Evolutionary conservation across 495 filamentous ascomycete species (phyloP).

Genomic region (Xylaria cubensis): DNA sequence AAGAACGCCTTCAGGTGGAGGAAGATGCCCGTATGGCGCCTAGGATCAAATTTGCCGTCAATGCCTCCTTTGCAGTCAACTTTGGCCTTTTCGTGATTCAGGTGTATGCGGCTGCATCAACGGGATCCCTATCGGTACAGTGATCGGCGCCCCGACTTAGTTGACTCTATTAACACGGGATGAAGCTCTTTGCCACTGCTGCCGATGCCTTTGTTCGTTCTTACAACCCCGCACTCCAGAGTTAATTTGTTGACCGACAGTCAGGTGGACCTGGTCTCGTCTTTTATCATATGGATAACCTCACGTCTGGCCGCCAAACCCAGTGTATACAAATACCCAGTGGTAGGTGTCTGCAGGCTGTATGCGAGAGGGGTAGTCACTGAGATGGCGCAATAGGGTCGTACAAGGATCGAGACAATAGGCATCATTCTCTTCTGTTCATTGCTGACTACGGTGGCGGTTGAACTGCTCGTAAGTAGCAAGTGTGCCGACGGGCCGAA

Average conservation of each 20-base stretch:
- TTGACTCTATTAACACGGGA: slow-evolving; percentile 32
- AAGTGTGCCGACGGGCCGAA: not conserved
- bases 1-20: slow-evolving; percentile 55
- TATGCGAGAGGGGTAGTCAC: slow-evolving; percentile 12
- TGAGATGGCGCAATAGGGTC: slow-evolving; percentile 47
- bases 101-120: slow-evolving; percentile 63
- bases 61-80: slow-evolving; percentile 60
- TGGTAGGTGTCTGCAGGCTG: slow-evolving; percentile 41
- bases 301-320: slow-evolving; percentile 58
- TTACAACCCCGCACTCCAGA: slow-evolving; percentile 12
- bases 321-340: slow-evolving; percentile 64
- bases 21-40: slow-evolving; percentile 56
- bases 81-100: slow-evolving; percentile 63
- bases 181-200: slow-evolving; percentile 61
- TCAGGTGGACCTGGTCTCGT: slow-evolving; percentile 65
- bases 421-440: slow-evolving; percentile 66
- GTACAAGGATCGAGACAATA: slow-evolving; percentile 61
- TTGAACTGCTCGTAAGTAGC: slow-evolving; percentile 56
- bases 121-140: slow-evolving; percentile 57
- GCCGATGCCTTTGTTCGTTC: slow-evolving; percentile 61
- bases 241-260: slow-evolving; percentile 5
- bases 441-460: slow-evolving; percentile 63
- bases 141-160: slow-evolving; percentile 26
- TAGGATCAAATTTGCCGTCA: slow-evolving; percentile 63
- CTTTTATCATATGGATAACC: slow-evolving; percentile 61